These are phyloP conservation scores for Xerocomellus chrysenteron DNA, from an alignment of 768 basidiomycete species.

Conservation along the genomic window DNA sequence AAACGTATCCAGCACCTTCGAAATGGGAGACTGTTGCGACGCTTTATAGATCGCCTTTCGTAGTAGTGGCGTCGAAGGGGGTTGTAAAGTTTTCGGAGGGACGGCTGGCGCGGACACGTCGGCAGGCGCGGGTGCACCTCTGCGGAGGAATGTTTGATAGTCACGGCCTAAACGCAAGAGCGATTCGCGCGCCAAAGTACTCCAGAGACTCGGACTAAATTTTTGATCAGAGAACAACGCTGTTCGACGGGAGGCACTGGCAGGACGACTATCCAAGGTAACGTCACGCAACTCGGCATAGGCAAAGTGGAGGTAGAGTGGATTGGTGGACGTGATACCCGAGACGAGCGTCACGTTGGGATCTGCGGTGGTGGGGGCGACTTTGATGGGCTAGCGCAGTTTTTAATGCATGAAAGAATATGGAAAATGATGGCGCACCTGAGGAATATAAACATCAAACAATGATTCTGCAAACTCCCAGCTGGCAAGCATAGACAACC, in stretches of 20 bases:
- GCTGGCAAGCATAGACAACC: conserved; percentile 46
- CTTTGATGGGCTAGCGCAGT: conserved; percentile 43
- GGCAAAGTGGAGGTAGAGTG: conserved; percentile 60
- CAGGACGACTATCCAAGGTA: conserved; percentile 42
- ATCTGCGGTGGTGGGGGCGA: conserved; percentile 47
- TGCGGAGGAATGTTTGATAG: conserved; percentile 62
- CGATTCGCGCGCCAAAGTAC: conserved; percentile 52
- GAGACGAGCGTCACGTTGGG: conserved; percentile 59
- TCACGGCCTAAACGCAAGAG: conserved; percentile 64
- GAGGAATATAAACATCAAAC: conserved; percentile 58
- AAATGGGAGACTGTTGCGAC: conserved; percentile 46
- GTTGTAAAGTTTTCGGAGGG: conserved; percentile 29
- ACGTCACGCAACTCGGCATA: conserved; percentile 60
- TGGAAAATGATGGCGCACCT: conserved; percentile 37
- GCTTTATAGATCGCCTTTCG: conserved; percentile 43
- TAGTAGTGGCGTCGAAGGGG: conserved; percentile 37
- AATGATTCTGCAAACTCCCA: conserved; percentile 67
- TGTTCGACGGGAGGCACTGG: conserved; percentile 45
- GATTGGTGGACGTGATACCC: conserved; percentile 56
- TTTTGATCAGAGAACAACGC: conserved; percentile 70
- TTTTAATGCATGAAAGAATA: conserved; percentile 1
- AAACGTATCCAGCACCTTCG: conserved; percentile 52
- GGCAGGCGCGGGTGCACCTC: conserved; percentile 42
- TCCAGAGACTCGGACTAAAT: conserved; percentile 63
- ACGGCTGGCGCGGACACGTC: conserved; percentile 22